Evolutionary conservation across 257 asterid species (phyloP).

Genomic region (Solanum bukasovii): DNA sequence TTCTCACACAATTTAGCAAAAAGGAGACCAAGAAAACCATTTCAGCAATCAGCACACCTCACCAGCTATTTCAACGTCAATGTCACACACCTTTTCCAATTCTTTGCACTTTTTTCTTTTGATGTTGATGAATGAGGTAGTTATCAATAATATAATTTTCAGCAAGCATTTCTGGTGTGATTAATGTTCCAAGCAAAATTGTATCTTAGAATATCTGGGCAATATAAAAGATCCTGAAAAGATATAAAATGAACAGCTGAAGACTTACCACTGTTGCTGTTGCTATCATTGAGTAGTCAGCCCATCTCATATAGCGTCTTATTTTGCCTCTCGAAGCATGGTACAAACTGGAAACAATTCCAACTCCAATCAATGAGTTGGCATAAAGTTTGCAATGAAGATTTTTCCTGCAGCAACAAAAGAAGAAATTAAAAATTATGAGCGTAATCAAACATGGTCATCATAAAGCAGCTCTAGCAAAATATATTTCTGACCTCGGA

Average conservation of each 20-base stretch:
- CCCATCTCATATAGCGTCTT: slow-evolving; percentile 92
- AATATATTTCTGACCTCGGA: slow-evolving; percentile 37
- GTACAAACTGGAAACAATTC: slow-evolving; percentile 72
- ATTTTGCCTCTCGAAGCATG: slow-evolving; percentile 73
- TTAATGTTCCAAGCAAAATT: not conserved
- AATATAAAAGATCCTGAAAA: not conserved
- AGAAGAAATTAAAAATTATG: not conserved
- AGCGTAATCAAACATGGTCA: not conserved
- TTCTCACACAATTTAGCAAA: not conserved
- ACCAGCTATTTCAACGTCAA: not conserved
- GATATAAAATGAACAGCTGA: not conserved
- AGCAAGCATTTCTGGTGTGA: not conserved
- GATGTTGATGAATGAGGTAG: not conserved
- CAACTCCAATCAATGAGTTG: slow-evolving; percentile 84
- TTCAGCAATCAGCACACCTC: not conserved
- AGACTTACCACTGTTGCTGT: slow-evolving; percentile 73
- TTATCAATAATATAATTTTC: not conserved
- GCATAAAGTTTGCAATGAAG: slow-evolving; percentile 68
- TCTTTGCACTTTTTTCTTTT: not conserved
- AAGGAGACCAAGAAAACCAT: not conserved
- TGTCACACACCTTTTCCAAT: not conserved
- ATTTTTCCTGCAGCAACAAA: slow-evolving; percentile 53
- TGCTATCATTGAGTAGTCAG: slow-evolving; percentile 96
- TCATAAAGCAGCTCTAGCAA: not conserved
- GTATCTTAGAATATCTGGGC: not conserved